Conservation (phyloP, 257 asterid genomes). For the Solanum virginianum region DNA sequence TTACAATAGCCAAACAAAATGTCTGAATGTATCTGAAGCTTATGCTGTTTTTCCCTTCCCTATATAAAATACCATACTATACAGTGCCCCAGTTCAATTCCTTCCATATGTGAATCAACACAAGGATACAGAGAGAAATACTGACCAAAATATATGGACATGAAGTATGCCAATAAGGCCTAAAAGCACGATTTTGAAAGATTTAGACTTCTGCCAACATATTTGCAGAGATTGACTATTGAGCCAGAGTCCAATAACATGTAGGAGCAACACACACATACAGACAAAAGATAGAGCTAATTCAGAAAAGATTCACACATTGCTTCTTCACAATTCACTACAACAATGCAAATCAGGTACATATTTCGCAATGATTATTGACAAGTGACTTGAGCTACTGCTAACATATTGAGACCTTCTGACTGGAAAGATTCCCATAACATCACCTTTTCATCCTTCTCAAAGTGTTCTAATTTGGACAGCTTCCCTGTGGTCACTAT, state of each 20-base stretch:
- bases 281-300: background rate
- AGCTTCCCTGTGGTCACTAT: slow-evolving; percentile 88
- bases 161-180: background rate
- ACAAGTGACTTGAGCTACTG: background rate
- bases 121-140: background rate
- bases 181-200: background rate
- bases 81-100: background rate
- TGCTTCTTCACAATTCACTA: background rate
- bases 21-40: background rate
- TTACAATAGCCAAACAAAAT: background rate
- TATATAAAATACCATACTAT: background rate
- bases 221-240: background rate
- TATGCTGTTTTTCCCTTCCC: background rate
- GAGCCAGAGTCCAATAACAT: background rate
- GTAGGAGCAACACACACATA: background rate
- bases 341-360: background rate
- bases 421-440: background rate
- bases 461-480: slow-evolving; percentile 87
- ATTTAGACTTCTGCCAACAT: background rate
- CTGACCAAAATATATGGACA: background rate
- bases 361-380: background rate
- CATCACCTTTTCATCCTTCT: slow-evolving; percentile 84
- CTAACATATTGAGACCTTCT: background rate
- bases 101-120: background rate
- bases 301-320: background rate